Evolutionary conservation across 2,329 filamentous ascomycete species (phyloP), one percentile per base, ranked within the genome.

Genomic region (Talaromyces marneffei): DNA sequence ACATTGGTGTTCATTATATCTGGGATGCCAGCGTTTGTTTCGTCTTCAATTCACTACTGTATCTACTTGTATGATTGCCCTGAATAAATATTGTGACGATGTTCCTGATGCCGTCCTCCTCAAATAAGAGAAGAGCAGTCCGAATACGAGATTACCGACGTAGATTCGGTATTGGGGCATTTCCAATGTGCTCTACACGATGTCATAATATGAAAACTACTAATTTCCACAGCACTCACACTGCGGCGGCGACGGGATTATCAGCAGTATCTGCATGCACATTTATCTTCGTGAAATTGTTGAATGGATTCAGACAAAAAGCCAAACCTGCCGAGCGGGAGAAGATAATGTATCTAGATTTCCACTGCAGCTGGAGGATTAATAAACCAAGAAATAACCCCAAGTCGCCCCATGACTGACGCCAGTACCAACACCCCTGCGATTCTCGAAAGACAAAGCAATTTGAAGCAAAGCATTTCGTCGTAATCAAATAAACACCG

Each of bases 171-270:
- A n/a, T n/a, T n/a, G n/a, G n/a, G 18, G 40, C 10, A 25, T 2
- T 44, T 25, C 12, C 40, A 25, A 25, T 14, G 7, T 7, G 20
- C 14, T 25, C 3, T 25, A 44, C 3, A 44, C 23, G n/a, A 23
- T 14, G 7, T 23, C 40, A 23, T 20, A 23, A 44, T 10, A 20
- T 14, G 10, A 44, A 44, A 2, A 4, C 14, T 20, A 6, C 3
- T 8, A 20, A 12, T 12, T 44, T 44, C 14, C 18, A 42, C 10
- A 39, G 71, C 18, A 25, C 16, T 48, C 6, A 50, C 25, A 50
- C 46, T 29, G 16, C 25, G 10, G 27, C 27, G 3, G 16, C 27
- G 16, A 16, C 9, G 16, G 25, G 27, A 25, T 14, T 48, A 48
- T 29, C 25, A 48, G 44, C 9, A 23, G 40, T 12, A 46, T 46